Percentiles rank a stretch among this genome's conserved stretches.
phyloP scores from a whole-genome alignment of 1,139 yeast species.

The Yamadazyma blattariae region DNA sequence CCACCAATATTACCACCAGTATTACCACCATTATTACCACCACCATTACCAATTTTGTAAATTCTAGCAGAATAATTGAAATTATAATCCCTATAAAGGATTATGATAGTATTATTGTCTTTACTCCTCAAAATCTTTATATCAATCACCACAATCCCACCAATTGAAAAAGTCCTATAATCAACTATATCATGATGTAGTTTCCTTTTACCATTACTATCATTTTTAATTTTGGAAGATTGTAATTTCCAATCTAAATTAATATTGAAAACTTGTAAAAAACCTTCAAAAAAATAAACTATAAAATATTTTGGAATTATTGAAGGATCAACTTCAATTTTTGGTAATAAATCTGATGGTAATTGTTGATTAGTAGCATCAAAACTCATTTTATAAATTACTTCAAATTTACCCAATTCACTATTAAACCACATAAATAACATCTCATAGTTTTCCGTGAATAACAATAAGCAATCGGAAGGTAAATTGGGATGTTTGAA shows the following conservation, averaged over 20 bases:
- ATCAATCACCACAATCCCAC: conserved; percentile 27
- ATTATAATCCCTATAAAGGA: conserved; percentile 36
- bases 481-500: conserved; percentile 11
- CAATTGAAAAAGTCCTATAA: conserved; percentile 20
- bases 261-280: conserved; percentile 21
- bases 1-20: too few species aligned
- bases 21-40: too few species aligned
- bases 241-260: conserved; percentile 12
- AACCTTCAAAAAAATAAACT: conserved; percentile 30
- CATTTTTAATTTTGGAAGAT: neutral
- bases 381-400: conserved; percentile 13
- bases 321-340: conserved; percentile 17
- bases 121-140: conserved; percentile 12
- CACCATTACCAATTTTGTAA: conserved; percentile 17
- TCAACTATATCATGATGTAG: conserved; percentile 11
- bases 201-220: conserved; percentile 11
- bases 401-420: conserved; percentile 6
- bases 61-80: conserved; percentile 31
- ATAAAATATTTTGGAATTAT: conserved; percentile 17
- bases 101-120: conserved; percentile 19
- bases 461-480: conserved; percentile 15
- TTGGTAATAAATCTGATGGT: conserved; percentile 24
- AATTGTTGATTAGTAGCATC: conserved; percentile 28
- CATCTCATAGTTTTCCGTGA: conserved; percentile 15
- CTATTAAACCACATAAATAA: conserved; percentile 12